Evolutionary conservation across 192 early-diverging fungal species (phyloP), one percentile per base, ranked within the genome.

Genomic region (Coemansia sp.): DNA sequence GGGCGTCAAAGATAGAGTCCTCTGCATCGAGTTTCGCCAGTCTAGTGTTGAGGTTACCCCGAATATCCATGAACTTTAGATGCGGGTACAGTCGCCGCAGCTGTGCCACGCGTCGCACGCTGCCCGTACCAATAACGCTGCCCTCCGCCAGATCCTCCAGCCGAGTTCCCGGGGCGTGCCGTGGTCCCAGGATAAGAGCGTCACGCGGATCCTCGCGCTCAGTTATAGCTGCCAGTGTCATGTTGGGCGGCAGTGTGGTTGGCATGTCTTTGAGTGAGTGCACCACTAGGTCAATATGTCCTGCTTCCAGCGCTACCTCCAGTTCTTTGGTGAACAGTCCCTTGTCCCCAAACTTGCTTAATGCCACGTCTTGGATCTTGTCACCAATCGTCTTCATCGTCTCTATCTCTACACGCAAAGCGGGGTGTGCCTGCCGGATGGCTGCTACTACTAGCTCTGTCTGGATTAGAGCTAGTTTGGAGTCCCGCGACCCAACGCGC

Each of bases 181-280:
- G 65, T 4, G 69, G 56, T 11, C 67, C 70, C 79, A 94, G 84
- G 36, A 96, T 87, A 19, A 98, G 79, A 20, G 90, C 93, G 84
- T 98, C 97, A 39, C 93, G 77, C 2, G 96, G 94, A 75, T 98
- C 91, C 62, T 93, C 95, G n/a, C 97, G 82, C 74, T 92, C 86
- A 58, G 92, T 73, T 24, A 97, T 86, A 0, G 95, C 95, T 1
- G 88, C 93, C 31, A 98, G 68, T 0, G 72, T 47, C 93, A 97
- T 95, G 40, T 92, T 91, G 6, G 76, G 71, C 9, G 96, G 95
- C 40, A 97, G 70, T 29, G 76, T 84, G 25, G 97, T 97, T 12
- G 94, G 94, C 56, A 98, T 78, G 68, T 98, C 97, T 79, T 98
- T 98, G 36, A 98, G 85, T 20, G 93, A 94, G 70, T 98, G 97